Base-by-base conservation (phyloP, 306 rosid species). In the Corylus americana region DNA sequence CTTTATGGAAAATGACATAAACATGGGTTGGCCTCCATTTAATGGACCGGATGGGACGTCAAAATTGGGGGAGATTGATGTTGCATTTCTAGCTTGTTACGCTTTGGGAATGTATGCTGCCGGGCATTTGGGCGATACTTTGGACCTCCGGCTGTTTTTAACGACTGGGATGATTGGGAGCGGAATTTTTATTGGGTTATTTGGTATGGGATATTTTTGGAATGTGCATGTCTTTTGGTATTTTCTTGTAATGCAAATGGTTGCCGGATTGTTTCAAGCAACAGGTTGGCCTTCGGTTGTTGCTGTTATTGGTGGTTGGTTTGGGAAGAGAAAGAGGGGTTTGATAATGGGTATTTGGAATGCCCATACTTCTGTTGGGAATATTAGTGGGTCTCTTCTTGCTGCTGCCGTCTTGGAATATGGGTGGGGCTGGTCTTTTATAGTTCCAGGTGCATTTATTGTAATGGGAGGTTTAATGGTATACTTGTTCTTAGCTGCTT, bases 211-310 rank as follows among this genome's bases (percentile, higher is more conserved):
- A 0, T 90, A 82, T 55, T 83, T 91, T 55, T 87, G 88, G 91
- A 74, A 90, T 18, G 31, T 93, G 25, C 98, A 93, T 62, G 79
- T 29, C 20, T 93, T 93, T 73, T 86, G 90, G 85, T 93, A 83
- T 51, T 90, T 77, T 55, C 88, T 91, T 0, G 48, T 55, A 1
- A 90, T 90, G 93, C 98, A 91, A 55, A 91, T 91, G 97, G 55
- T 85, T 11, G 97, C 97, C 1, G 95, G 97, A 8, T 66, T 93
- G 82, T 91, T 93, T 68, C 95, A 93, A 47, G 94, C 98, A 1
- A 93, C 98, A 0, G 95, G 98, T 4, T 93, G 98, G 97, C 98
- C 97, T 73, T 90, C 88, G 3, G 98, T 93, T 47, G 97, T 93
- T 12, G 98, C 97, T 11, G 98, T 93, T 37, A 81, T 93, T 31